Evolutionary conservation across 2,329 filamentous ascomycete species (phyloP).

Genomic region (Phialophora macrospora): DNA sequence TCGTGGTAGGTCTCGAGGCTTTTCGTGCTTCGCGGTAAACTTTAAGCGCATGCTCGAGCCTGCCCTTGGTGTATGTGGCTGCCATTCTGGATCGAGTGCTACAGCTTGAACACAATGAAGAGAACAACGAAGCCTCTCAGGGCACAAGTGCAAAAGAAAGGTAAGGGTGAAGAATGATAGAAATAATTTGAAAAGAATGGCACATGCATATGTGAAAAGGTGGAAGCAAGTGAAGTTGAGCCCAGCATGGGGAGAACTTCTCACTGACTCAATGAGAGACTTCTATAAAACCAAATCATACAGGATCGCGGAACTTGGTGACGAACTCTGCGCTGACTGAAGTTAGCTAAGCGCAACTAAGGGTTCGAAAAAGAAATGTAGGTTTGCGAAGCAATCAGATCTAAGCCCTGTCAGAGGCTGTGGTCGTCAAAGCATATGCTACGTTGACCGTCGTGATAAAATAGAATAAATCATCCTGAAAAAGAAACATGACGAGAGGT

Average conservation of each 20-base stretch:
- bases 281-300: neutral
- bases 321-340: neutral
- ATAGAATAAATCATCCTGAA: constrained; percentile 68
- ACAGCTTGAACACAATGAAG: neutral
- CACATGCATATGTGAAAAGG: neutral
- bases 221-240: neutral
- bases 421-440: constrained; percentile 79
- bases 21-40: constrained; percentile 25
- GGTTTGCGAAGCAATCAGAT: constrained; percentile 44
- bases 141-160: neutral
- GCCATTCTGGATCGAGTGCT: constrained; percentile 16
- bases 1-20: neutral
- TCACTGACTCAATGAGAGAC: neutral
- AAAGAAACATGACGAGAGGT: constrained; percentile 36
- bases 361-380: constrained; percentile 2
- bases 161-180: neutral
- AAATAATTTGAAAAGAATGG: neutral
- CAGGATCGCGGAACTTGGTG: neutral
- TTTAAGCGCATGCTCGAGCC: constrained; percentile 29
- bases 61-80: constrained; percentile 24
- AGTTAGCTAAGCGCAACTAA: constrained; percentile 16
- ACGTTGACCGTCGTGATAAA: constrained; percentile 87
- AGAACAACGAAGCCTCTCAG: neutral
- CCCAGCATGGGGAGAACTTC: no score
- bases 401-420: constrained; percentile 73